These are phyloP conservation scores for Malbranchea zuffiana DNA, from an alignment of 2,329 filamentous ascomycete genomes.

Conservation along the genomic window DNA sequence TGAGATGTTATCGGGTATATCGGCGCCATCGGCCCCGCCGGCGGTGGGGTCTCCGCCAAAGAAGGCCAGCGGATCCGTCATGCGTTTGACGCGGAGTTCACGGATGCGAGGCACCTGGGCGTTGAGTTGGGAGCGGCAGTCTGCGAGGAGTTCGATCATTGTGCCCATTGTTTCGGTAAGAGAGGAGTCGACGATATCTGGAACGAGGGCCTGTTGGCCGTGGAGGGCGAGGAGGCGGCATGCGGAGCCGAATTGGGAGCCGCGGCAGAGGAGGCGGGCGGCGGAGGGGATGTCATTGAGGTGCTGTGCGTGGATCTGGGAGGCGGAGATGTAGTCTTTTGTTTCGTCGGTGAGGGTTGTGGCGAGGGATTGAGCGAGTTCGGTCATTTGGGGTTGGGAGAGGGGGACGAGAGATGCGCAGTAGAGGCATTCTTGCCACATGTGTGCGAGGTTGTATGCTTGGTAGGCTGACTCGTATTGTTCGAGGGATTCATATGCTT, in stretches of 20 bases:
- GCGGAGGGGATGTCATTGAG: conserved; percentile 60
- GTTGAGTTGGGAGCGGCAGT: conserved; percentile 74
- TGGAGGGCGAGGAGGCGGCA: conserved; percentile 61
- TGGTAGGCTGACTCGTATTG: conserved; percentile 64
- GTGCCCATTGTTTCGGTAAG: conserved; percentile 70
- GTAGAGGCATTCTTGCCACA: conserved; percentile 86
- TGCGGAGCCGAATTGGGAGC: conserved; percentile 80
- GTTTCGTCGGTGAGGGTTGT: conserved; percentile 65
- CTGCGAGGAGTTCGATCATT: conserved; percentile 82
- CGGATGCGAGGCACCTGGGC: conserved; percentile 77
- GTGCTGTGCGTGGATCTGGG: conserved; percentile 71
- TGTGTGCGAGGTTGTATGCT: conserved; percentile 72
- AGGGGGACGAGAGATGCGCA: conserved; percentile 60
- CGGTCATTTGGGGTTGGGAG: conserved; percentile 47
- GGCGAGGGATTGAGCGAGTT: conserved; percentile 63
- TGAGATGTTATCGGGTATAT: conserved; percentile 85
- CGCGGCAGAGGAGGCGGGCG: conserved; percentile 71
- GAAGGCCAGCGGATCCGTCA: conserved; percentile 75
- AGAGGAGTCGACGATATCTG: conserved; percentile 60
- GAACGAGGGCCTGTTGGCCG: conserved; percentile 51
- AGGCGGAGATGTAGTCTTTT: conserved; percentile 72
- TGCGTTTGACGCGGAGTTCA: conserved; percentile 71
- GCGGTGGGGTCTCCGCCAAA: conserved; percentile 64
- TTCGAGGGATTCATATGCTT: conserved; percentile 71
- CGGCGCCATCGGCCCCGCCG: conserved; percentile 44